Percentiles rank a stretch among this genome's conserved stretches.
Conservation (phyloP, 192 early-diverging fungal genomes). For the Phycomyces blakesleeanus region DNA sequence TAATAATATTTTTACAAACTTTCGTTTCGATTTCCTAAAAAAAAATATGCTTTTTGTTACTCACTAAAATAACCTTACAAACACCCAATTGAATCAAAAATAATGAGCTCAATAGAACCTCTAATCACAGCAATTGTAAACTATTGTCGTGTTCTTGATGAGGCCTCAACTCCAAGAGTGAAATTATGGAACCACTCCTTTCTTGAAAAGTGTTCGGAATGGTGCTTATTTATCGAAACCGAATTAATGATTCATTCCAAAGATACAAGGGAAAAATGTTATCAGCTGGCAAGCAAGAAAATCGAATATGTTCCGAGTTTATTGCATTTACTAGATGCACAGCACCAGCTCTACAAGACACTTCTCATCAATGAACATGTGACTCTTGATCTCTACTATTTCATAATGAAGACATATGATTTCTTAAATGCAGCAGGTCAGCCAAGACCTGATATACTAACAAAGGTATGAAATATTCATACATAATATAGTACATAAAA, state of each 20-base stretch:
- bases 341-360: conserved; percentile 3
- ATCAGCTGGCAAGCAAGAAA: not conserved
- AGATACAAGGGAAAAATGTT: not conserved
- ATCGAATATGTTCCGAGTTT: not conserved
- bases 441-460: not conserved
- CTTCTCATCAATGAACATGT: conserved; percentile 2
- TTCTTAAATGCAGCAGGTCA: not conserved
- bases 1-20: no score
- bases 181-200: conserved; percentile 5
- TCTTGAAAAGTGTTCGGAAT: conserved; percentile 8
- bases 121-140: not conserved
- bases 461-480: no score
- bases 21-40: no score
- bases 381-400: conserved; percentile 1
- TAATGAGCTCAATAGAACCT: not conserved
- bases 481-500: no score
- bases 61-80: no score
- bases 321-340: not conserved
- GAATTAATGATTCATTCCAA: conserved; percentile 5
- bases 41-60: no score
- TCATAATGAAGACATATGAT: conserved; percentile 8
- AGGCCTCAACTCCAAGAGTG: conserved; percentile 7
- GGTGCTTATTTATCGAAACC: conserved; percentile 15
- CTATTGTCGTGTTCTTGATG: conserved; percentile 5
- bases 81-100: not conserved